Percentiles rank a stretch among this genome's conserved stretches.
These are phyloP conservation scores for Trichoderma harzianum DNA, from an alignment of 2,329 filamentous ascomycete genomes.

Conservation along the genomic window DNA sequence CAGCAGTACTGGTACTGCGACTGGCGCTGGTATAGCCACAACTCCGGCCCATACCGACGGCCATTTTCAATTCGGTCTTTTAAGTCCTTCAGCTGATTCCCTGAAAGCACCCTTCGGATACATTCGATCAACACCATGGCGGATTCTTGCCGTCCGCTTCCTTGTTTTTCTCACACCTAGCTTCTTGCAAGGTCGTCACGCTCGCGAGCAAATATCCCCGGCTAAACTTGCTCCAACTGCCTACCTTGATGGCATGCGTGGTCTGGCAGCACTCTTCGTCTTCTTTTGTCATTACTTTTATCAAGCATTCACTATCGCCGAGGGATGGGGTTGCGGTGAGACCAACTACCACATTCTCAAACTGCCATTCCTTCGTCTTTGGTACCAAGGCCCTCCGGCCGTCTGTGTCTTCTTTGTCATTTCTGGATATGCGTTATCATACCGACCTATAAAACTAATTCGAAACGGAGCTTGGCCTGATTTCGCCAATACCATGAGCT, in stretches of 20 bases:
- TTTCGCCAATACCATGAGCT: constrained; percentile 45
- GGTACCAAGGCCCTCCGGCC: constrained; percentile 54
- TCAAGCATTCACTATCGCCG: constrained; percentile 49
- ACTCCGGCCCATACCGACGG: constrained; percentile 26
- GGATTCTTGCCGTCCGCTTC: constrained; percentile 36
- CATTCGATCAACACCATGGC: constrained; percentile 35
- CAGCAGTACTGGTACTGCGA: constrained; percentile 9
- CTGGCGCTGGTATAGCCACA: constrained; percentile 8
- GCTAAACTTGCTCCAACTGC: constrained; percentile 49
- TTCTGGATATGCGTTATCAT: constrained; percentile 57
- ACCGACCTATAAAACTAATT: constrained; percentile 48
- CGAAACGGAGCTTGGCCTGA: constrained; percentile 37
- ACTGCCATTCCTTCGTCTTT: constrained; percentile 52
- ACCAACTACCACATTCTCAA: constrained; percentile 47
- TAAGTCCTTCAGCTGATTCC: constrained; percentile 23
- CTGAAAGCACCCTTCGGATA: constrained; percentile 30
- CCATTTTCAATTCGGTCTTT: constrained; percentile 29
- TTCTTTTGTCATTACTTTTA: constrained; percentile 57
- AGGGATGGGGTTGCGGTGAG: constrained; percentile 46
- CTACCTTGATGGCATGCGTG: constrained; percentile 57
- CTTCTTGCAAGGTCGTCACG: constrained; percentile 46
- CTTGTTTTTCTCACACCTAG: constrained; percentile 50
- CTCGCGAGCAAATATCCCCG: constrained; percentile 39
- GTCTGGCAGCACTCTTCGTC: constrained; percentile 53
- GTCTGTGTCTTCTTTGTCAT: constrained; percentile 62